Evolutionary conservation across 768 basidiomycete species (phyloP), one percentile per base, ranked within the genome.

Genomic region (Boletellus ananiceps): DNA sequence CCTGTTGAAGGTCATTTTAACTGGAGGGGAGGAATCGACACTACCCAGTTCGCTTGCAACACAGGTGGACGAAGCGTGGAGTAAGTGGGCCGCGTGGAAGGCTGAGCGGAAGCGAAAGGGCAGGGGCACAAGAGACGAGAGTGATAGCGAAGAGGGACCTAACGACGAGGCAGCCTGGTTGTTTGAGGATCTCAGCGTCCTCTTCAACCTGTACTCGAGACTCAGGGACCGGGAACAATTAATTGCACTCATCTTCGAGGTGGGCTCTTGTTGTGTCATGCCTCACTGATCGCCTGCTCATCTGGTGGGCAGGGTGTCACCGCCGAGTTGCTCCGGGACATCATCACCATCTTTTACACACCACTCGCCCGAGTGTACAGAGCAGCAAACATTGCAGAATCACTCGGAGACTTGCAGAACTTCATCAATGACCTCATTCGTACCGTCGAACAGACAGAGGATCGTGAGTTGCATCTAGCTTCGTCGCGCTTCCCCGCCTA

Each of bases 301-400:
- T 39, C 31, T 31, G 21, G 15, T 31, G 4, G 18, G 7, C 32
- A 98, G 94, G 94, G 96, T 18, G 85, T 85, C 39, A 98, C 96
- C 0, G 84, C 95, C 2, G 96, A 98, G 31, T 74, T 99, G 21
- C 73, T 99, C 61, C 97, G 94, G 68, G 96, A 99, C 65, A 97
- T 99, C 51, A 92, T 99, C 59, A 97, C 96, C 16, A 98, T 99
- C 50, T 99, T 99, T 69, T 99, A 99, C 67, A 72, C 93, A 1
- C 96, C 96, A 2, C 73, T 99, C 21, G 96, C 96, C 2, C 91
- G 95, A 62, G 96, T 98, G 2, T 99, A 98, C 71, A 84, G 89
- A 59, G 96, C 96, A 9, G 96, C 96, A 5, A 96, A 88, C 64
- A 97, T 99, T 46, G 87, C 89, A 11, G 95, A 98, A 65, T 98